Evolutionary conservation across 371 early-diverging fungal genomes (phyloP), one percentile per base, ranked within the genome.

Genomic region (Funneliformis caledonium): DNA sequence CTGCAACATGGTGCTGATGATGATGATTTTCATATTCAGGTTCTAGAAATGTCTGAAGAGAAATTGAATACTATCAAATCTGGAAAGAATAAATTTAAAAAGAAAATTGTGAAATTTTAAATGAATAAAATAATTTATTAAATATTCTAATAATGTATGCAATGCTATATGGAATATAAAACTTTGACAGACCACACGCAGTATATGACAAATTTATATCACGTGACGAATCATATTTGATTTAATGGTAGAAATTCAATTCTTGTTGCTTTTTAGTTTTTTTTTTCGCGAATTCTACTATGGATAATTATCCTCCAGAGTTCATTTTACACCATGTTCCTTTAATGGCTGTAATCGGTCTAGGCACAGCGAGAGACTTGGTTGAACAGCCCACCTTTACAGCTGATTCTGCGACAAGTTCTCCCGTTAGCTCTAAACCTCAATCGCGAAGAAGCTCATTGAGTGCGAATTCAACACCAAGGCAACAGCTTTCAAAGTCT

Each of bases 1-100:
- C 78, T 89, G 68, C 87, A 88, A 19, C 94, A 95, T 84, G 93
- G 94, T 65, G 94, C 92, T 2, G 95, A 95, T 84, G 95, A 94
- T 80, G 95, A 95, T 82, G 95, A 95, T 72, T 91, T 85, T 83
- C 92, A 91, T 73, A 90, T 91, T 72, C 90, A 89, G 86, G 89
- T 89, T 45, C 85, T 87, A n/a, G 88, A 89, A 78, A 89, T 89
- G 80, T 87, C 87, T 75, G 89, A 88, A 78, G 19, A 84, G 72
- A 80, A 80, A 10, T 84, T 42, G 10, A 65, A 42, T 12, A 65
- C 42, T 65, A 16, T 65, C 12, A 31, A 65, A 33, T 22, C 33
- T 65, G 67, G 87, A 56, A 88, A 88, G 70, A 78, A 80, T 22
- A 87, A 85, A 72, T 75, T 78, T 7, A 84, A 86, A 80, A 88